These are phyloP conservation scores for Prunus salicina DNA, from an alignment of 306 rosid genomes.

Conservation along the genomic window DNA sequence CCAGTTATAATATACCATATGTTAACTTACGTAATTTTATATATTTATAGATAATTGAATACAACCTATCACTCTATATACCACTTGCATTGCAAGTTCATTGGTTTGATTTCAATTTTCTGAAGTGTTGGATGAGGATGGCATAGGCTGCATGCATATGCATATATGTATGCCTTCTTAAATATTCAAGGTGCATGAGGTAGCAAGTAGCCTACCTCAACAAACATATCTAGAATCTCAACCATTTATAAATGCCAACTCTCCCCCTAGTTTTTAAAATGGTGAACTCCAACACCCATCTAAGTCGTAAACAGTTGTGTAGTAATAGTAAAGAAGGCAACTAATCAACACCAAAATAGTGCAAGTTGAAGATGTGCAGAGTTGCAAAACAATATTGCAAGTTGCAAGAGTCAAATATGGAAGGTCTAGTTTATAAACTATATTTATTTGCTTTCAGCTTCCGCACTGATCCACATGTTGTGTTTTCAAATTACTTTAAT, in stretches of 20 bases:
- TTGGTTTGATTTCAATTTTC: conserved; percentile 1
- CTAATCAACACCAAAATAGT: not conserved
- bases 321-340: not conserved
- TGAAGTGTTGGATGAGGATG: not conserved
- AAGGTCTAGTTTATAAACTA: not conserved
- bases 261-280: not conserved
- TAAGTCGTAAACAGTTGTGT: not conserved
- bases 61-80: too few species aligned
- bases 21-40: too few species aligned
- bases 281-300: not conserved
- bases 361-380: not conserved
- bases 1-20: too few species aligned
- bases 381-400: not conserved
- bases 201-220: conserved; percentile 30
- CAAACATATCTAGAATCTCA: conserved; percentile 19
- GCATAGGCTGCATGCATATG: not conserved
- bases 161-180: not conserved
- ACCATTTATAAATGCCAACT: not conserved
- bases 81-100: too few species aligned
- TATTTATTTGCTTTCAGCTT: conserved; percentile 9
- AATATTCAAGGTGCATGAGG: not conserved
- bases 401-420: not conserved
- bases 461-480: not conserved
- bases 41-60: too few species aligned
- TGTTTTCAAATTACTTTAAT: not conserved